phyloP scores from a whole-genome alignment of 495 filamentous ascomycete genomes.

The Lindgomyces ingoldianus region DNA sequence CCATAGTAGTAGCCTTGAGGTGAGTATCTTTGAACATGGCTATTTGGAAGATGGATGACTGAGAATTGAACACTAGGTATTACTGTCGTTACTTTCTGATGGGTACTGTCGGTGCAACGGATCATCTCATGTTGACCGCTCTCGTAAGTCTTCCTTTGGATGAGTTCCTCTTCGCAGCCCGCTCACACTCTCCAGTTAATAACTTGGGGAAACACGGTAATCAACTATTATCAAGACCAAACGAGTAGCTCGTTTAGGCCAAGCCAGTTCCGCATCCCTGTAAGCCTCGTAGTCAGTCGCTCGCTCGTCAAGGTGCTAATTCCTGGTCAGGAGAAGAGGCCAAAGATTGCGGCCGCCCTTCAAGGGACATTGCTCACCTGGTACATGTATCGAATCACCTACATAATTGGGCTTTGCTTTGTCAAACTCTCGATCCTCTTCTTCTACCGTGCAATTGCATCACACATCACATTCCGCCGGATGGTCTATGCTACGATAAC shows the following conservation, averaged over 20 bases:
- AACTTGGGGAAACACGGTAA: conserved; percentile 33
- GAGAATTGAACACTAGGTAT: conserved; percentile 12
- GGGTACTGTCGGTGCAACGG: conserved; percentile 26
- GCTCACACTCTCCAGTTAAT: conserved; percentile 8
- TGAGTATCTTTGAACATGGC: conserved; percentile 4
- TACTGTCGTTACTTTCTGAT: conserved; percentile 33
- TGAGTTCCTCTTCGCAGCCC: neutral
- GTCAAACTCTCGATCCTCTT: conserved; percentile 37
- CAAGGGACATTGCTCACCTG: conserved; percentile 28
- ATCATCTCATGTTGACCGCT: conserved; percentile 31
- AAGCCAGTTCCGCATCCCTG: conserved; percentile 16
- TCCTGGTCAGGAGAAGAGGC: conserved; percentile 17
- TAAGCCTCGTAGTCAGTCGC: neutral
- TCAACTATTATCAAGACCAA: conserved; percentile 32
- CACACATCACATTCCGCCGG: conserved; percentile 22
- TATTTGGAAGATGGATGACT: neutral
- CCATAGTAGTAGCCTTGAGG: conserved; percentile 31
- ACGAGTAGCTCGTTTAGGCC: conserved; percentile 13
- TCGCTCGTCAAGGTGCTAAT: neutral
- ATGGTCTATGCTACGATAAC: conserved; percentile 17
- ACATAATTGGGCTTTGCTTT: conserved; percentile 20
- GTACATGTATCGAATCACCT: conserved; percentile 28
- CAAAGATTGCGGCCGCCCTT: conserved; percentile 6
- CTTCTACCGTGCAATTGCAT: conserved; percentile 32
- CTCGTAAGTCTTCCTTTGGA: conserved; percentile 12